Base-by-base conservation (phyloP, 2,329 filamentous ascomycete genomes). In the Ophioceras dolichostomum region DNA sequence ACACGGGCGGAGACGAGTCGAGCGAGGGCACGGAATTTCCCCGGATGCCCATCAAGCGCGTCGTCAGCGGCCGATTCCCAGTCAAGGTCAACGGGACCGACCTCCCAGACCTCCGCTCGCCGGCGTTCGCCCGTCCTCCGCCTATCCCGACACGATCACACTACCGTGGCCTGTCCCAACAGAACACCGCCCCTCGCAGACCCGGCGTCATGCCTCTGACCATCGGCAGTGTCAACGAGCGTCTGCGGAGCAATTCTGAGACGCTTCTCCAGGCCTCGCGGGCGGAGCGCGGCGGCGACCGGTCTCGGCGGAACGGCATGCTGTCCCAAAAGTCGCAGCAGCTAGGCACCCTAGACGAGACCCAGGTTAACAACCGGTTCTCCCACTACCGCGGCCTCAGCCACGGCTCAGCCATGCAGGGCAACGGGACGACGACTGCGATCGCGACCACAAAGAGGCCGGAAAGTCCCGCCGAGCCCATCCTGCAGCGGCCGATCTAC, bases 21-120 rank as follows among this genome's bases (percentile, higher is more conserved):
- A 83, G 79, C 45, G 87, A 94, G 50, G 79, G 74, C 29, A 74
- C 77, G 14, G 87, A 94, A 53, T 88, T 83, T 0, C 87, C 85
- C 8, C 80, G 84, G 22, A 73, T 70, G 2, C 59, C 57, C 0
- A 57, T 75, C 43, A 78, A 73, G 52, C 70, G 76, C 40, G 72
- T 70, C 27, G 66, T 73, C 35, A 79, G 76, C 47, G 76, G 76
- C 17, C 68, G 76, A 12, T 81, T 81, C 45, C 76, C 76, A 2
- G 73, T 81, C 49, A 79, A 78, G 48, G 81, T 86, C 36, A 85
- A 83, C 52, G 79, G 81, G 13, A 70, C 76, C 34, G 85, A 91
- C 39, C 62, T 79, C 4, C 61, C 72, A 26, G 76, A 80, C 46
- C 62, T 75, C 31, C 75, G 76, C 44, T 89, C 83, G 4, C 83